Evolutionary conservation across 1,139 yeast species (phyloP), one percentile per base, ranked within the genome.

Genomic region (Pneumocystis murina): DNA sequence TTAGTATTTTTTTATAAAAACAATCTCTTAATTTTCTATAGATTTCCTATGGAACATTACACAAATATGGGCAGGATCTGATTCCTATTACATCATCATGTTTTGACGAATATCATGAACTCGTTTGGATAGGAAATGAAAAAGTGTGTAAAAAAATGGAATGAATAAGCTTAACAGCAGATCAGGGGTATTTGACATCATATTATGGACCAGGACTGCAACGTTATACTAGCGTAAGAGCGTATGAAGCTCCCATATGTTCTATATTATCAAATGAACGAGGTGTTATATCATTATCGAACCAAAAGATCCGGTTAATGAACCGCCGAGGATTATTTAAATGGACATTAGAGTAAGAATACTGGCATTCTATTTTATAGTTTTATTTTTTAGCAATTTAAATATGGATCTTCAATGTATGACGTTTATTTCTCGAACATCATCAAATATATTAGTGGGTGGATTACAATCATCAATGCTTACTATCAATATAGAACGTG

Each of bases 121-220:
- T 91, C 60, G 72, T 91, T 2, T 92, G 97, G 97, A 79, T 85
- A 3, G 96, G 96, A n/a, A 92, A 87, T 71, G 76, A 79, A 12
- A 73, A 72, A 48, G 73, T 69, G 80, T 80, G 12, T 73, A 70
- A 66, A 35, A 8, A n/a, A 5, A 20, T 16, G 67, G 78, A 36
- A 6, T 20, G 17, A 62, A 3, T 70, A 75, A 8, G 75, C 78
- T 28, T 75, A 72, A 65, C 71, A 77, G 4, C 74, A 62, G 71
- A 41, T 62, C 75, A 69, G 85, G 85, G 8, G 74, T 76, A 63
- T 72, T 81, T 16, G 7, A 75, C 80, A 0, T 79, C 84, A 0
- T 81, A 76, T 67, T 77, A 77, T 64, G 78, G 77, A 3, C 73
- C 73, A n/a, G 71, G 72, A 2, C 69, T 79, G 35, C 72, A 72